Evolutionary conservation across 2,329 filamentous ascomycete genomes (phyloP), one percentile per base, ranked within the genome.

Genomic region (Alternaria arborescens): DNA sequence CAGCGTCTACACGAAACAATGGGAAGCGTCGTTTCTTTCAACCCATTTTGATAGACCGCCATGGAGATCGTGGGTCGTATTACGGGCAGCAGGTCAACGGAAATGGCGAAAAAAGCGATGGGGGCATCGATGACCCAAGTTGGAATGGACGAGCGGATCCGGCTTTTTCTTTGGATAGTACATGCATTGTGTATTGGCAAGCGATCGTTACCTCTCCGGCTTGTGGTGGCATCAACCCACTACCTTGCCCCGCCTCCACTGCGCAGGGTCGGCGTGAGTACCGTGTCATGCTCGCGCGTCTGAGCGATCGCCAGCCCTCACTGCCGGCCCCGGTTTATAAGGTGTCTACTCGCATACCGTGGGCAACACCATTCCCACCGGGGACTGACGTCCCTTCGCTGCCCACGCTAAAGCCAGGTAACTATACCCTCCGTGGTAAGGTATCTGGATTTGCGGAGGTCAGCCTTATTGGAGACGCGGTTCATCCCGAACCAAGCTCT

Each of bases 91-190:
- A 74, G 48, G 38, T 58, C 56, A 84, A 84, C 46, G 75, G 66
- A 0, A 80, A 60, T 62, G 64, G 66, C 5, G 52, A 68, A 30
- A 60, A 55, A 8, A 52, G 55, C 40, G 32, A 54, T 4, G 58
- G 41, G 7, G 16, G 26, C 11, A 59, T 81, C n/a, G 80, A 81
- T 54, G 82, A 84, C 54, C 79, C 82, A 0, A 75, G 82, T 26
- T 84, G 83, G 83, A 84, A 84, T 63, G 82, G 73, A 4, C 69
- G 72, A 11, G 83, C 82, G 5, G 83, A 84, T 64, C 83, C 81
- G 3, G 71, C 68, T 1, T 82, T 74, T 44, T 81, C 79, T 2
- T 72, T 65, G 1, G 82, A 84, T 61, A 77, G 78, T 5, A 84
- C 81, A 0, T 65, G 71, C 2, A 77, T 84, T 36, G 78, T 77